Evolutionary conservation across 108 stramenopile genomes (phyloP).

Genomic region (Chaetoceros tenuissimus): DNA sequence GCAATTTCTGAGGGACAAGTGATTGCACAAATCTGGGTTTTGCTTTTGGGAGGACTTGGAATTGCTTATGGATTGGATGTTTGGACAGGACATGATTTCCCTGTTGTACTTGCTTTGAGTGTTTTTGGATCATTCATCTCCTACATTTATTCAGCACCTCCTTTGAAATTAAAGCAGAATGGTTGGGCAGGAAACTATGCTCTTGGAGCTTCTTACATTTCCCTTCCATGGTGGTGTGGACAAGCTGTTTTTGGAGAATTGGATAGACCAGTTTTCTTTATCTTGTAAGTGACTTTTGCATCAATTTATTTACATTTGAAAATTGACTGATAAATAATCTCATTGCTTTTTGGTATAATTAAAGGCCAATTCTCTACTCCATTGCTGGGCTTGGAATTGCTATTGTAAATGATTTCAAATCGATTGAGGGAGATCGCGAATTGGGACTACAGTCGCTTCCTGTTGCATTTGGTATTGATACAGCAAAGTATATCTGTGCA

Average conservation of each 20-base stretch:
- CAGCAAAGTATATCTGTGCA: slow-evolving; percentile 70
- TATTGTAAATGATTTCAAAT: slow-evolving; percentile 82
- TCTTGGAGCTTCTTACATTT: slow-evolving; percentile 69
- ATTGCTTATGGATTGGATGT: slow-evolving; percentile 61
- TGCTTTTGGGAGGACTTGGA: slow-evolving; percentile 57
- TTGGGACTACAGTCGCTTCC: slow-evolving; percentile 71
- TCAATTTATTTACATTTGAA: not conserved
- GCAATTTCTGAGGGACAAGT: slow-evolving; percentile 60
- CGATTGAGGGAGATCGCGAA: slow-evolving; percentile 67
- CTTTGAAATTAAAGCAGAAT: slow-evolving; percentile 66
- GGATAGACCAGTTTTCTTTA: slow-evolving; percentile 44
- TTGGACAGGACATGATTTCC: slow-evolving; percentile 68
- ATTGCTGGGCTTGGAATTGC: slow-evolving; percentile 76
- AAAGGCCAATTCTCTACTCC: slow-evolving; percentile 50
- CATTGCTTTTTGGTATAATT: not conserved
- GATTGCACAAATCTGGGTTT: slow-evolving; percentile 64
- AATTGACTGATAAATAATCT: not conserved
- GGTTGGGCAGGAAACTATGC: slow-evolving; percentile 78
- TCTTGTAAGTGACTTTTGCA: slow-evolving; percentile 25
- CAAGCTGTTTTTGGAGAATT: slow-evolving; percentile 62
- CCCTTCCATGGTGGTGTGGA: slow-evolving; percentile 82
- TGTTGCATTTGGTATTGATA: slow-evolving; percentile 73
- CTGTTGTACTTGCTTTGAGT: slow-evolving; percentile 49
- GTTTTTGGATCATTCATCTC: slow-evolving; percentile 65
- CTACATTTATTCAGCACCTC: slow-evolving; percentile 79